phyloP scores from a whole-genome alignment of 169 alveolate genomes.

The Amoebophrya sp. region DNA sequence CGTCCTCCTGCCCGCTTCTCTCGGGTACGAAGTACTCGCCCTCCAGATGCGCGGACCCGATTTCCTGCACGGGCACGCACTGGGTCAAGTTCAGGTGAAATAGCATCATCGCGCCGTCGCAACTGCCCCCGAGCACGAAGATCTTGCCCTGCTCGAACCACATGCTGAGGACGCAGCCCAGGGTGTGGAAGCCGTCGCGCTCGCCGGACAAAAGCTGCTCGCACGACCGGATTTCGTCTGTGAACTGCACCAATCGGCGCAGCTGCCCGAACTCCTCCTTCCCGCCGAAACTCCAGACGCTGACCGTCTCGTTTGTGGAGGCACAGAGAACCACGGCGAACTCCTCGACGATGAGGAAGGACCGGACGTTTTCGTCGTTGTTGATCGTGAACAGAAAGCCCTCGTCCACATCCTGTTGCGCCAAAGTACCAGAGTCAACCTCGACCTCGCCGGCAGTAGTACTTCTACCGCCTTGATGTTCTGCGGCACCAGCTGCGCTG shows the following conservation, averaged over 20 bases:
- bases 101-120: neutral
- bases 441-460: too few species aligned
- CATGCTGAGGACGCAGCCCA: neutral
- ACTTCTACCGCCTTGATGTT: too few species aligned
- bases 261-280: neutral
- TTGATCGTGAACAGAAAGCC: neutral
- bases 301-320: neutral
- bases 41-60: too few species aligned
- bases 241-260: neutral
- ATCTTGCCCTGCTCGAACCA: neutral
- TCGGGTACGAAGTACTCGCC: too few species aligned
- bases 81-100: neutral
- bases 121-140: neutral
- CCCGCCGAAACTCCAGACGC: neutral
- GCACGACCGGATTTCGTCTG: neutral
- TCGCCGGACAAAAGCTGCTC: neutral
- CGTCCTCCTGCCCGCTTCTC: too few species aligned
- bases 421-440: neutral
- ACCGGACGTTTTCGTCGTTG: neutral
- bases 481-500: too few species aligned
- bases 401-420: neutral
- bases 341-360: neutral
- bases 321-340: neutral
- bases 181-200: neutral
- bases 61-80: too few species aligned